Evolutionary conservation across 768 basidiomycete genomes (phyloP), one percentile per base, ranked within the genome.

Genomic region (Cytidiella melzeri): DNA sequence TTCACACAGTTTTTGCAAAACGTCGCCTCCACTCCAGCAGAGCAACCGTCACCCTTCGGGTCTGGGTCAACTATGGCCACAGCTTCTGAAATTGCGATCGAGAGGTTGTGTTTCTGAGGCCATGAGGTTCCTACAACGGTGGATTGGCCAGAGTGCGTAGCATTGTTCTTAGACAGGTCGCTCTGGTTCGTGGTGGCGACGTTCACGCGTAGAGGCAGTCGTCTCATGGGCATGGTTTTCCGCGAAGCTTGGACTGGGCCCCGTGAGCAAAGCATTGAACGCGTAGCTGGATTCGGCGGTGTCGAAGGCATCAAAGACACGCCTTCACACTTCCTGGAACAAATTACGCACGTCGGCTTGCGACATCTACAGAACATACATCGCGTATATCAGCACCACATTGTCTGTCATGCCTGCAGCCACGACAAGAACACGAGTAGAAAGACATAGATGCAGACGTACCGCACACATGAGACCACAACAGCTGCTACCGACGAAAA

Each of bases 281-380:
- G 30, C 30, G 30, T 34, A 7, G 15, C 7, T 7, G 30, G 30
- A 7, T 15, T 34, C 15, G 30, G 15, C 30, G 30, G 30, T 15
- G 30, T 43, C 9, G 42, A 11, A 12, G 42, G 25, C 21, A n/a
- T 36, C 39, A 40, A 40, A 7, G 15, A 7, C 5, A n/a, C 39
- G 0, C 63, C 68, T 21, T 65, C 67, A 42, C 70, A 71, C 23
- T 62, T 72, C 11, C 70, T 61, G 13, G 70, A 56, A 43, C 70
- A 71, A 38, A 71, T 61, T 3, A 59, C 55, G 45, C 70, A 71
- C 15, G 61, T 67, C 38, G 63, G 55, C 10, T 64, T 58, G 15
- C 61, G 45, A 44, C 70, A 71, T 42, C 70, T 71, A 27, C n/a
- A 12, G 36, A 18, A 12, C 9, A 37, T 9, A 38, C 23, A 4